A percentile compares a stretch with the other conserved stretches of the same genome.
Conservation (phyloP, 2,329 filamentous ascomycete genomes). For the Colletotrichum spinosum region DNA sequence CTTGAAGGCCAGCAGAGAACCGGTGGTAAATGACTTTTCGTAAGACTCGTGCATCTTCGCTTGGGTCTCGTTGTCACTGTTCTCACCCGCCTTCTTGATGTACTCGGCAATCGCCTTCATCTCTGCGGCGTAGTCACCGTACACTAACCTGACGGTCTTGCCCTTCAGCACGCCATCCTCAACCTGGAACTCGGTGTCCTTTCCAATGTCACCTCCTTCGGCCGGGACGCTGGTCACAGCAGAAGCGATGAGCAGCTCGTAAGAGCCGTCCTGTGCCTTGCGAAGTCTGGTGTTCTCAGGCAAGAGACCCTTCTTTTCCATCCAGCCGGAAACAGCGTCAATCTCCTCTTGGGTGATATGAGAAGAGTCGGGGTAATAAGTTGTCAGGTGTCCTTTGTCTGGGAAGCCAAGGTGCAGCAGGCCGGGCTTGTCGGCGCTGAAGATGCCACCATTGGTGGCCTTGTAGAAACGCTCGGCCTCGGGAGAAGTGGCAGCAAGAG, state of each 20-base stretch:
- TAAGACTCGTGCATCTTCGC: slow-evolving; percentile 80
- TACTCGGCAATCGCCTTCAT: slow-evolving; percentile 77
- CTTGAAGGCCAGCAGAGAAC: slow-evolving; percentile 82
- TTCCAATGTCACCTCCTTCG: slow-evolving; percentile 76
- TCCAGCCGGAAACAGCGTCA: slow-evolving; percentile 75
- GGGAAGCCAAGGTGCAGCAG: slow-evolving; percentile 82
- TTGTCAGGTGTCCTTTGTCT: slow-evolving; percentile 81
- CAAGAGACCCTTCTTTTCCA: slow-evolving; percentile 77
- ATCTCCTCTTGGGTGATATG: slow-evolving; percentile 82
- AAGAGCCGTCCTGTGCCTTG: slow-evolving; percentile 73
- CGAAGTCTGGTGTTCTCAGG: slow-evolving; percentile 81
- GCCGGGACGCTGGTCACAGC: slow-evolving; percentile 69
- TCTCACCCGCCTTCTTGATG: slow-evolving; percentile 74
- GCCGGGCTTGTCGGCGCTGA: slow-evolving; percentile 71
- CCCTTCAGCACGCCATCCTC: slow-evolving; percentile 70
- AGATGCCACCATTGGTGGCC: slow-evolving; percentile 78
- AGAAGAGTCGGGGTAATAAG: slow-evolving; percentile 83
- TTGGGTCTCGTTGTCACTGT: slow-evolving; percentile 80
- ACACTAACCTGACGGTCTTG: slow-evolving; percentile 77
- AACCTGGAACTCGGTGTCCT: slow-evolving; percentile 70
- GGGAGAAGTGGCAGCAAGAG: slow-evolving; percentile 70
- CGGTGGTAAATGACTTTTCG: slow-evolving; percentile 78
- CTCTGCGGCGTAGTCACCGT: slow-evolving; percentile 79
- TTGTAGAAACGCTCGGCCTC: slow-evolving; percentile 74
- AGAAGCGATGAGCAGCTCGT: slow-evolving; percentile 81